Conservation (phyloP, 2,329 filamentous ascomycete genomes). For the Talaromyces funiculosus region DNA sequence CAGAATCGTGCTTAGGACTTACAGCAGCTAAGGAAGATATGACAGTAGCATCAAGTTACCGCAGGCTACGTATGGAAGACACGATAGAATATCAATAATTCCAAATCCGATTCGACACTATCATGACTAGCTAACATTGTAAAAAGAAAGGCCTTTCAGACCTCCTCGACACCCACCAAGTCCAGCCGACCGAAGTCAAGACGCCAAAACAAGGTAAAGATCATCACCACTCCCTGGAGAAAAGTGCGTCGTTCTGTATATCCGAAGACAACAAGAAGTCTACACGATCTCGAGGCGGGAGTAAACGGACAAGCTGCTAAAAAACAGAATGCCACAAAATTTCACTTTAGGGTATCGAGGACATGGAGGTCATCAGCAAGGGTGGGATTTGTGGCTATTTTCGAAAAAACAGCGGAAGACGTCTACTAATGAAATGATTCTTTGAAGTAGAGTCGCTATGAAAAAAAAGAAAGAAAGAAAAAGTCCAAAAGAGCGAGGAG, state of each 20-base stretch:
- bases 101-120: not conserved
- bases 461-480: slow-evolving; percentile 24
- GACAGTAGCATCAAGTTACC: no score
- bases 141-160: slow-evolving; percentile 68
- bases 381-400: slow-evolving; percentile 85
- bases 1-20: no score
- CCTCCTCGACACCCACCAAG: slow-evolving; percentile 80
- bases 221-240: slow-evolving; percentile 88
- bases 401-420: slow-evolving; percentile 83
- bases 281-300: slow-evolving; percentile 35
- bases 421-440: slow-evolving; percentile 99
- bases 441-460: slow-evolving; percentile 40
- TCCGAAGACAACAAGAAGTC: slow-evolving; percentile 3
- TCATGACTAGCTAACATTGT: slow-evolving; percentile 34
- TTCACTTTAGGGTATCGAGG: slow-evolving; percentile 89
- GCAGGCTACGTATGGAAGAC: no score
- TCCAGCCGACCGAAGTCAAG: slow-evolving; percentile 70
- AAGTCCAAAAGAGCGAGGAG: slow-evolving; percentile 17
- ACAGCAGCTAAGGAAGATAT: no score
- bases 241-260: slow-evolving; percentile 12
- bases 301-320: slow-evolving; percentile 24
- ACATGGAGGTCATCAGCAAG: slow-evolving; percentile 86
- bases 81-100: not conserved
- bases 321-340: slow-evolving; percentile 40
- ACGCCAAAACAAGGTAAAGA: slow-evolving; percentile 70